These are phyloP conservation scores for Penicillium concentricum DNA, from an alignment of 2,329 filamentous ascomycete genomes.

Conservation along the genomic window DNA sequence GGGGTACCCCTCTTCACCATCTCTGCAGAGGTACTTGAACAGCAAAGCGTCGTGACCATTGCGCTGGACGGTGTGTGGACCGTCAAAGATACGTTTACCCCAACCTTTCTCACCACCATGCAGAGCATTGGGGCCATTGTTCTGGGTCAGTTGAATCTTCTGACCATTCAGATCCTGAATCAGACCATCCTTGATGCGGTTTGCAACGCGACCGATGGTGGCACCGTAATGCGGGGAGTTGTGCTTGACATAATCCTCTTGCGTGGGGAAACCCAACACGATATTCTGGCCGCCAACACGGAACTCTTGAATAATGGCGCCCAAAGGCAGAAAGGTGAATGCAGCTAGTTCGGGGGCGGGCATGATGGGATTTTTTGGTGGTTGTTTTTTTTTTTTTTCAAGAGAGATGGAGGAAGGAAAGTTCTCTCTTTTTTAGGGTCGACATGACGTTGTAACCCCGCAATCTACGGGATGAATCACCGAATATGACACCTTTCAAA, in stretches of 20 bases:
- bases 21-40: constrained; percentile 66
- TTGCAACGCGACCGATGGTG: constrained; percentile 82
- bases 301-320: constrained; percentile 64
- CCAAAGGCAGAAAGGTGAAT: constrained; percentile 48
- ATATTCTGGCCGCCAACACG: constrained; percentile 77
- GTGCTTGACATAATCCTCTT: constrained; percentile 71
- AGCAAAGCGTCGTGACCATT: constrained; percentile 65
- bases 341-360: constrained; percentile 30
- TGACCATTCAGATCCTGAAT: constrained; percentile 71
- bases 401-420: not conserved
- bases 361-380: constrained; percentile 13
- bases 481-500: constrained; percentile 1
- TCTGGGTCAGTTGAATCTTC: constrained; percentile 68
- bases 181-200: constrained; percentile 72
- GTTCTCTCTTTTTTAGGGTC: not conserved
- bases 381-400: not conserved
- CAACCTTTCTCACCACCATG: constrained; percentile 74
- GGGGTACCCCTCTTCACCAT: constrained; percentile 88
- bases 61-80: constrained; percentile 57
- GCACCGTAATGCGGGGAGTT: constrained; percentile 85
- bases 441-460: constrained; percentile 25
- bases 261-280: constrained; percentile 77
- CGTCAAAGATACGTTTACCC: constrained; percentile 36
- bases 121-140: constrained; percentile 74
- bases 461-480: constrained; percentile 19